A percentile compares a stretch with the other conserved stretches of the same genome.
phyloP scores from a whole-genome alignment of 257 asterid genomes.

The Thymus mandschuricus region DNA sequence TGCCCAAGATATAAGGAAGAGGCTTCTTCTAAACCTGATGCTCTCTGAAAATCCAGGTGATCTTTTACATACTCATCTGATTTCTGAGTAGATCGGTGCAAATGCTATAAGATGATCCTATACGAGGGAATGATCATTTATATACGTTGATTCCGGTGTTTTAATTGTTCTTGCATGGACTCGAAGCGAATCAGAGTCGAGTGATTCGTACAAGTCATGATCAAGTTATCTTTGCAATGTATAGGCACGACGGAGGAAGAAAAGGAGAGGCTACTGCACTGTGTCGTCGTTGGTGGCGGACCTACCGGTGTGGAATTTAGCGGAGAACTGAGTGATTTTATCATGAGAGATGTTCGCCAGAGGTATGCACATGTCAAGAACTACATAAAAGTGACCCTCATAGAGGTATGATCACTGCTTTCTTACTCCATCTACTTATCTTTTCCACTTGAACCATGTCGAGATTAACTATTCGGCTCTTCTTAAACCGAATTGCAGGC shows the following conservation, averaged over 20 bases:
- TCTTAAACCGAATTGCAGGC: slow-evolving; percentile 53
- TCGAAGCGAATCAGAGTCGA: neutral
- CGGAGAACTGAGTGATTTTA: slow-evolving; percentile 93
- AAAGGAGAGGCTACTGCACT: slow-evolving; percentile 80
- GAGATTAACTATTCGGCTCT: neutral
- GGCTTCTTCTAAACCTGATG: slow-evolving; percentile 89
- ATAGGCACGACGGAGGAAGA: slow-evolving; percentile 86
- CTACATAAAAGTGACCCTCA: slow-evolving; percentile 85
- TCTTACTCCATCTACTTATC: neutral
- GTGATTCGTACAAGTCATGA: neutral
- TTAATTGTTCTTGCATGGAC: neutral
- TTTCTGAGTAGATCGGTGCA: neutral
- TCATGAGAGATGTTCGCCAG: slow-evolving; percentile 80
- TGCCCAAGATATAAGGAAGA: slow-evolving; percentile 92
- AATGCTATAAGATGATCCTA: neutral
- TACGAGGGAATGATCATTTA: neutral
- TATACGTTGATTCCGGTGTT: too few relatives aligned
- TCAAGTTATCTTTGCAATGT: neutral
- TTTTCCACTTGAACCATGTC: neutral
- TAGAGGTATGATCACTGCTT: slow-evolving; percentile 62
- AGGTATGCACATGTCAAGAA: slow-evolving; percentile 83
- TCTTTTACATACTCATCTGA: neutral
- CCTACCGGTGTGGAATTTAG: slow-evolving; percentile 97
- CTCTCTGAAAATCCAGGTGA: slow-evolving; percentile 90
- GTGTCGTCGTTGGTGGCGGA: slow-evolving; percentile 95